Conservation (phyloP, 2,329 filamentous ascomycete genomes). For the Sphaerulina musiva region DNA sequence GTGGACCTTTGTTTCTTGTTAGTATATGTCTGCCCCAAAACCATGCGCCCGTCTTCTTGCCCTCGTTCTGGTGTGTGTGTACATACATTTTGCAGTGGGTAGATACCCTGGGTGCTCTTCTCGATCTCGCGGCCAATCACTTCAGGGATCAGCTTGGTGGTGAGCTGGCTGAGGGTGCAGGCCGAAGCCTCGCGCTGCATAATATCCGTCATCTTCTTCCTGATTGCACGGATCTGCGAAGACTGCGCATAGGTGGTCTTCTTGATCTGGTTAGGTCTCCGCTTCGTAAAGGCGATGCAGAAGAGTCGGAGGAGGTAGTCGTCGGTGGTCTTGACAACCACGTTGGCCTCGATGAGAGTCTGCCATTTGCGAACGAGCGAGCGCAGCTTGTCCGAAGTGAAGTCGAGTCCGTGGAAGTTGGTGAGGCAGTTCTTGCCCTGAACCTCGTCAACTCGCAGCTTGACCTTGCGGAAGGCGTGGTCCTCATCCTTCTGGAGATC, state of each 20-base stretch:
- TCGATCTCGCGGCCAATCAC: conserved; percentile 99
- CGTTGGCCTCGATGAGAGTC: conserved; percentile 97
- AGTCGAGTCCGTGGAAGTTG: conserved; percentile 99
- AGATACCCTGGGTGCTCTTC: conserved; percentile 99
- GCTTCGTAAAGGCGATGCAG: conserved; percentile 99
- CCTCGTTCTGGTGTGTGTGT: not conserved
- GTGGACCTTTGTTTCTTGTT: conserved; percentile 65
- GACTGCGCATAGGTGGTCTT: conserved; percentile 98
- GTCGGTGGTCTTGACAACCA: conserved; percentile 99
- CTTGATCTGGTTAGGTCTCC: conserved; percentile 99
- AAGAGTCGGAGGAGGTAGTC: conserved; percentile 99
- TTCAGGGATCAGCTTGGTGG: conserved; percentile 97
- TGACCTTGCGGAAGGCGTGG: conserved; percentile 99
- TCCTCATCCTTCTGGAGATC: conserved; percentile 99
- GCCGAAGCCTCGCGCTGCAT: conserved; percentile 91
- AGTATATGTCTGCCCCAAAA: conserved; percentile 24
- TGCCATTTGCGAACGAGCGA: conserved; percentile 99
- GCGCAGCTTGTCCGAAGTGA: conserved; percentile 99
- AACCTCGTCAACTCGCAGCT: conserved; percentile 96
- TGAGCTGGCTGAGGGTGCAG: conserved; percentile 94
- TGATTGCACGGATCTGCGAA: conserved; percentile 95
- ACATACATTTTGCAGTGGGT: conserved; percentile 94
- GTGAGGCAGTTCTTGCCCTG: conserved; percentile 99
- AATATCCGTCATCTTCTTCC: conserved; percentile 99
- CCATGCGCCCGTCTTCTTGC: not conserved